These are phyloP conservation scores for Lentinula edodes DNA, from an alignment of 768 basidiomycete species.

Conservation along the genomic window DNA sequence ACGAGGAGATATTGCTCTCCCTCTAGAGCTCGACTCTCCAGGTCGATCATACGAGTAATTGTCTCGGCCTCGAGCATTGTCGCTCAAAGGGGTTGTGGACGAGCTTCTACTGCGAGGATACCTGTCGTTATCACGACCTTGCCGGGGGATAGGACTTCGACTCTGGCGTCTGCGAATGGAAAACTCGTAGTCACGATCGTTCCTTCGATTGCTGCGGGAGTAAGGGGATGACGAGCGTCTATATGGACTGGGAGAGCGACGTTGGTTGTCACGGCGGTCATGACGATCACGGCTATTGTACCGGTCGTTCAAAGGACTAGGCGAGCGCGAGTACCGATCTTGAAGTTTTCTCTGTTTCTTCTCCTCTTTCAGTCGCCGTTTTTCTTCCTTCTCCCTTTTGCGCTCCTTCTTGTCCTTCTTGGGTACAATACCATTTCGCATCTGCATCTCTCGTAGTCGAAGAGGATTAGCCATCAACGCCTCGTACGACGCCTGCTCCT, in stretches of 20 bases:
- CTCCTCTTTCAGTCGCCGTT: constrained; percentile 26
- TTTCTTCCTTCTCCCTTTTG: constrained; percentile 52
- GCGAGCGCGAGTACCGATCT: constrained; percentile 33
- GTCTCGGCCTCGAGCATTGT: neutral
- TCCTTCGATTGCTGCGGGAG: constrained; percentile 4
- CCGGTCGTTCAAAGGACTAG: constrained; percentile 36
- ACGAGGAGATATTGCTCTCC: neutral
- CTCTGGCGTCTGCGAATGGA: constrained; percentile 17
- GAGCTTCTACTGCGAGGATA: neutral
- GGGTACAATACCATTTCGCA: constrained; percentile 73
- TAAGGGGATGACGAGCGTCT: constrained; percentile 10
- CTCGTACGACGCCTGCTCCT: constrained; percentile 91
- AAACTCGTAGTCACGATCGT: constrained; percentile 16
- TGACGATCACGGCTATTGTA: constrained; percentile 1
- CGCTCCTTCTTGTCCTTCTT: constrained; percentile 71
- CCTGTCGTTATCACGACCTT: neutral
- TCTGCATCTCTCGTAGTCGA: constrained; percentile 75
- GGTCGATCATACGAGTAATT: neutral
- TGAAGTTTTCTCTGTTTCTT: constrained; percentile 17
- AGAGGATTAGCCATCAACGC: constrained; percentile 83
- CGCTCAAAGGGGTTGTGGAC: neutral
- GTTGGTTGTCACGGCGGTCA: neutral
- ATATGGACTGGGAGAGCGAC: neutral
- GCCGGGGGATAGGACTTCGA: constrained; percentile 13
- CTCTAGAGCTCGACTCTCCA: neutral